Evolutionary conservation across 2,329 filamentous ascomycete genomes (phyloP), one percentile per base, ranked within the genome.

Genomic region (Lachnellula hyalina): DNA sequence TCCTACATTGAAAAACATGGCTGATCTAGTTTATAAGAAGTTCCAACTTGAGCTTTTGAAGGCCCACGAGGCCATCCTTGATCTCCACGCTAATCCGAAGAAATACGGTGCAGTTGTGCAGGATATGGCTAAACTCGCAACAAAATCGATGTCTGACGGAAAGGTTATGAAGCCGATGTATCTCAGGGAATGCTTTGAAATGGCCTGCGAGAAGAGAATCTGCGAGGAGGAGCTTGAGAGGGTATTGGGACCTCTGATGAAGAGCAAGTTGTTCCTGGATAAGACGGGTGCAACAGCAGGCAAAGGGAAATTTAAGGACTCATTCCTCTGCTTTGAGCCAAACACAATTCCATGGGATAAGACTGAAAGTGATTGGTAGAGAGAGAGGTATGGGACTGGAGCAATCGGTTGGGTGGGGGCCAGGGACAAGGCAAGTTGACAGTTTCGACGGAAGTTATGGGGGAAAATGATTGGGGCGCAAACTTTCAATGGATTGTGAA

Each of bases 181-280:
- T 34, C 52, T 42, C 32, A 35, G 49, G 9, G 28, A 36, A 40
- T 25, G 47, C 15, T 42, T 14, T 19, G 41, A 23, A 5, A 19
- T 11, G 9, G 14, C 4, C 6, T 9, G 2, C 15, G 12, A 40
- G 23, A 47, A 55, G 19, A 42, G 41, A 3, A 23, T 23, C 2
- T 19, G 32, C 12, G 3, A n/a, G 9, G 49, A 32, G 17, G n/a
- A 34, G 2, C 2, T 55, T 14, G 17, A 38, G 4, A 17, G 44
- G 36, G 11, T 25, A 1, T 45, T 55, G 12, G 49, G 34, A 4
- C 53, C 53, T 12, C 28, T 53, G 9, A 23, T 48, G n/a, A 38
- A 41, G 4, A 47, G 47, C n/a, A 46, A 53, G 17, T 51, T 56
- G 8, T 51, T 4, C 9, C 3, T 55, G 8, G 53, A 55, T 5